Evolutionary conservation across 2,329 filamentous ascomycete genomes (phyloP).

Genomic region (Penicillium sp.): DNA sequence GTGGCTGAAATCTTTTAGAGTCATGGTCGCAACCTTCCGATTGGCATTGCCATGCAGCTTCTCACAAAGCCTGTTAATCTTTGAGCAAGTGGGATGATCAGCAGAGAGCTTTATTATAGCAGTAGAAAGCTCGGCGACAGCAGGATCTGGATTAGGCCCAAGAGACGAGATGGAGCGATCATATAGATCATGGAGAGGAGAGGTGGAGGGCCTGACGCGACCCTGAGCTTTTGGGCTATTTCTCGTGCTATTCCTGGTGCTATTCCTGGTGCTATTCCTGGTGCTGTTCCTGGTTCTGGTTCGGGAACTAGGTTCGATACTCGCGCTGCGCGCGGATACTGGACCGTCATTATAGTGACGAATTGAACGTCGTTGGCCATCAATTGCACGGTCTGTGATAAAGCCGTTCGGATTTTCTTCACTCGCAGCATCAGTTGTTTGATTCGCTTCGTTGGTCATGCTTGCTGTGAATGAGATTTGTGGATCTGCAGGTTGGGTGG

Average conservation of each 20-base stretch:
- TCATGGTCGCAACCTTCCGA: not conserved
- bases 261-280: not conserved
- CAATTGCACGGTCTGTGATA: not conserved
- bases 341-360: slow-evolving; percentile 5
- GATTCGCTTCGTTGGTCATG: not conserved
- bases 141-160: not conserved
- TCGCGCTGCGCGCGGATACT: not conserved
- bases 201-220: not conserved
- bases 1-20: not conserved
- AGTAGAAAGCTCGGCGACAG: not conserved
- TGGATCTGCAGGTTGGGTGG: not conserved
- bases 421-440: not conserved
- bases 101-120: not conserved
- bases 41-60: not conserved
- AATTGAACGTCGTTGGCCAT: slow-evolving; percentile 4
- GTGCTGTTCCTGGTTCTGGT: not conserved
- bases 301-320: not conserved
- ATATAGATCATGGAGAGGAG: not conserved
- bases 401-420: slow-evolving; percentile 1
- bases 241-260: not conserved
- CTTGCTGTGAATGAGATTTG: not conserved
- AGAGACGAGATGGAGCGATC: not conserved
- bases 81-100: not conserved
- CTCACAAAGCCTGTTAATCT: not conserved
- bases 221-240: not conserved